Evolutionary conservation across 148 eudicot genomes (phyloP).

Genomic region (Tetragonia tetragonoides): DNA sequence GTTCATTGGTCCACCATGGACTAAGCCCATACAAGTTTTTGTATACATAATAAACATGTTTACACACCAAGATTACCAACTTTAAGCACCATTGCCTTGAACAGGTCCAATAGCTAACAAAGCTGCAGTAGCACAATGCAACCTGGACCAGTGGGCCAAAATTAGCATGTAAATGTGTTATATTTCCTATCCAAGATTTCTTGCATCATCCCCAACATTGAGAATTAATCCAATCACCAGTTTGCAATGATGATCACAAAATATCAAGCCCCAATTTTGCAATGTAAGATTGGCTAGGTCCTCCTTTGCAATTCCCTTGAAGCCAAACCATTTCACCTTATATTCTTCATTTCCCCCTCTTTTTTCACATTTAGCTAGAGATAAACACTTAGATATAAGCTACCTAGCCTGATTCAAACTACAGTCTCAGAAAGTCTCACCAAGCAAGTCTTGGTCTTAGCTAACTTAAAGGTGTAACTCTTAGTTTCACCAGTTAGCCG

Average conservation of each 20-base stretch:
- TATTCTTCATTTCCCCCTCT: background rate
- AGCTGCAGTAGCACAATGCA: conserved; percentile 5
- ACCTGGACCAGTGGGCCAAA: background rate
- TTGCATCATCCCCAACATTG: background rate
- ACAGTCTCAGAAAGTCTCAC: background rate
- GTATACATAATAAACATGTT: too few relatives aligned
- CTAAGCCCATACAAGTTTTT: too few relatives aligned
- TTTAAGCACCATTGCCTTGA: background rate
- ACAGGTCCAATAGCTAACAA: background rate
- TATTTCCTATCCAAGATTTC: background rate
- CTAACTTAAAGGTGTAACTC: background rate
- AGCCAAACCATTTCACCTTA: background rate
- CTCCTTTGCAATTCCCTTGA: too few relatives aligned
- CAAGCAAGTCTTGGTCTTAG: background rate
- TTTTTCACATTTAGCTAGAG: too few relatives aligned
- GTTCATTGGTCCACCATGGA: too few relatives aligned
- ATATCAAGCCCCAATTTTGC: background rate
- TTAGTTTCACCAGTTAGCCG: conserved; percentile 3
- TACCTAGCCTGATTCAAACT: background rate
- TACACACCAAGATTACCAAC: background rate
- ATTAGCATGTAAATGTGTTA: background rate
- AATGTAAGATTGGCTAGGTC: background rate
- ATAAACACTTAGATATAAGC: background rate
- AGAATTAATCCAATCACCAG: background rate
- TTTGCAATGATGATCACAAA: background rate